A percentile compares a stretch with the other conserved stretches of the same genome.
Conservation (phyloP, 1,284 basidiomycete genomes). For the Erythrobasidium hasegawianum region DNA sequence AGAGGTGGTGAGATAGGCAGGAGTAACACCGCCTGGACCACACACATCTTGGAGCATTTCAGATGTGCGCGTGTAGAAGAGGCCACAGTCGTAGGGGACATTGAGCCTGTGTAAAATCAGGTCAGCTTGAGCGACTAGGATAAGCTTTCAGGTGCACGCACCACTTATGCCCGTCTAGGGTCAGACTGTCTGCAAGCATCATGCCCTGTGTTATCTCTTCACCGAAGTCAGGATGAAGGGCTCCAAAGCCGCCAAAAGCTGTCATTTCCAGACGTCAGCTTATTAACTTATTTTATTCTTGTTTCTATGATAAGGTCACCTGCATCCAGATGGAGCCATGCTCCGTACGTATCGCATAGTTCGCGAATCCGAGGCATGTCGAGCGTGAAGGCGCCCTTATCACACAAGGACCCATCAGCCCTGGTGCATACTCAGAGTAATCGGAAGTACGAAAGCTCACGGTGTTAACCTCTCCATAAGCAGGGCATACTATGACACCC, state of each 20-base stretch:
- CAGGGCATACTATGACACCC: constrained; percentile 51
- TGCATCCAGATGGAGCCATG: constrained; percentile 57
- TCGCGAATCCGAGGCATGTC: constrained; percentile 24
- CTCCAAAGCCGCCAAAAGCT: constrained; percentile 56
- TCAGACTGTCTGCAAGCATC: constrained; percentile 53
- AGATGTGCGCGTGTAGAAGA: constrained; percentile 52
- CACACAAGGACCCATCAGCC: no score
- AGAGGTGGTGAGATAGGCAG: constrained; percentile 49
- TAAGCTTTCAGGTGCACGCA: constrained; percentile 43
- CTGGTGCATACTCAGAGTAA: no score
- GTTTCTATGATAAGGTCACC: constrained; percentile 49
- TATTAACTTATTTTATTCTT: no score
- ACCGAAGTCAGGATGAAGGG: constrained; percentile 50
- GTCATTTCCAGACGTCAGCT: no score
- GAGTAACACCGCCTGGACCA: constrained; percentile 48
- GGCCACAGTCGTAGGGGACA: constrained; percentile 55
- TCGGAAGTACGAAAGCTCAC: no score
- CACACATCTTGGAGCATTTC: constrained; percentile 49
- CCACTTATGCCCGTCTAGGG: constrained; percentile 52
- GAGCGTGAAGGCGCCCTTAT: constrained; percentile 48
- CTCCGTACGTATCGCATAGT: constrained; percentile 51
- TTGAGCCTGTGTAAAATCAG: constrained; percentile 43
- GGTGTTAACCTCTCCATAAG: constrained; percentile 56
- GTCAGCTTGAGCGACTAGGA: no score
- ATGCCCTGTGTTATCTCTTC: constrained; percentile 49